Evolutionary conservation across 1,284 basidiomycete genomes (phyloP).

Genomic region (Ganoderma lucidum): DNA sequence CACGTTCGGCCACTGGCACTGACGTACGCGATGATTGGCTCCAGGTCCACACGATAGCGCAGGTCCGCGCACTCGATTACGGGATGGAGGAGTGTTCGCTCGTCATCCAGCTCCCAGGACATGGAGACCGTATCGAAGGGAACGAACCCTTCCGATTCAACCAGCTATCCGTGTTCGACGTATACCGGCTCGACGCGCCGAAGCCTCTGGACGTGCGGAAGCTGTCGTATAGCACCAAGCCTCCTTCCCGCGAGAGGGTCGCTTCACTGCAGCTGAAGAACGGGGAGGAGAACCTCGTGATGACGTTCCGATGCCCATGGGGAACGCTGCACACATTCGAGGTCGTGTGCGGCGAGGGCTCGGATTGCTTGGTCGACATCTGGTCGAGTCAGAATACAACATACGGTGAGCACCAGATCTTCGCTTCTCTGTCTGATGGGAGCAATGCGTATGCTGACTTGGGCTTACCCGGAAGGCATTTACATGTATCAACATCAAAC

Average conservation of each 20-base stretch:
- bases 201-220: slow-evolving; percentile 31
- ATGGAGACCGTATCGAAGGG: slow-evolving; percentile 30
- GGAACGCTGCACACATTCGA: slow-evolving; percentile 35
- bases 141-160: slow-evolving; percentile 32
- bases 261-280: slow-evolving; percentile 29
- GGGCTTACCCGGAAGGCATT: slow-evolving; percentile 24
- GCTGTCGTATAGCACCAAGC: slow-evolving; percentile 34
- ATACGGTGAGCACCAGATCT: slow-evolving; percentile 29
- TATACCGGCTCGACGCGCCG: slow-evolving; percentile 32
- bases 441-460: slow-evolving; percentile 4
- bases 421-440: not conserved
- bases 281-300: slow-evolving; percentile 32
- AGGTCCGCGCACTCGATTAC: slow-evolving; percentile 38
- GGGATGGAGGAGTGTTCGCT: slow-evolving; percentile 41
- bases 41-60: slow-evolving; percentile 35
- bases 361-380: slow-evolving; percentile 35
- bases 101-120: slow-evolving; percentile 35
- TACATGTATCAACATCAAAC: slow-evolving; percentile 40
- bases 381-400: slow-evolving; percentile 39
- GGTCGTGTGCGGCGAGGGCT: slow-evolving; percentile 29
- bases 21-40: not conserved
- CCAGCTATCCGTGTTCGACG: slow-evolving; percentile 25
- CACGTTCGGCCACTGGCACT: not conserved
- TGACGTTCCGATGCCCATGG: slow-evolving; percentile 37
- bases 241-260: slow-evolving; percentile 26